A percentile compares a stretch with the other conserved stretches of the same genome.
Conservation (phyloP, 2,329 filamentous ascomycete species). For the Emmonsia crescens region DNA sequence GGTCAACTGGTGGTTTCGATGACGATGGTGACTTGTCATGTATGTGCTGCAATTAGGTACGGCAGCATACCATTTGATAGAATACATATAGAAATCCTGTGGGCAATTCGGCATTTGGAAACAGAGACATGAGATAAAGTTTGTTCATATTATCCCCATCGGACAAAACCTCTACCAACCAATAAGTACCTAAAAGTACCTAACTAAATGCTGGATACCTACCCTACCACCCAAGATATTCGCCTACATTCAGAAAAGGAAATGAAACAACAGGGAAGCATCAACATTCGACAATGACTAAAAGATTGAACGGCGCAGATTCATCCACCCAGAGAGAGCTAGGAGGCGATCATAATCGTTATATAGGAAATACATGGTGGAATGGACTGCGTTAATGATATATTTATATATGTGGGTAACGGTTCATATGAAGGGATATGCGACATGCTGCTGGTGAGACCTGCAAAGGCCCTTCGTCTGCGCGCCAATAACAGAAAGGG, state of each 20-base stretch:
- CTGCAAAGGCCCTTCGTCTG: neutral
- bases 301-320: neutral
- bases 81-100: neutral
- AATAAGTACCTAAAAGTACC: neutral
- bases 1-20: constrained; percentile 76
- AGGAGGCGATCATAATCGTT: neutral
- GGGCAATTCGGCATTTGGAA: neutral
- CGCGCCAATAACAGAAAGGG: neutral
- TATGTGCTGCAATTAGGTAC: neutral
- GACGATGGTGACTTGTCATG: constrained; percentile 16
- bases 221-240: neutral
- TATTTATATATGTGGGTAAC: neutral
- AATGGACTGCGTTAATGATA: neutral
- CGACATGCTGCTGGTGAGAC: neutral
- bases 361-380: neutral
- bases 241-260: too few species aligned
- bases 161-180: neutral
- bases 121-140: neutral
- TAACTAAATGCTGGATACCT: neutral
- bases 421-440: neutral
- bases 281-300: neutral
- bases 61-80: neutral
- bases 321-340: neutral
- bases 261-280: neutral
- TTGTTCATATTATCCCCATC: neutral